phyloP scores from a whole-genome alignment of 1,284 basidiomycete species.

The Ganoderma boninense region DNA sequence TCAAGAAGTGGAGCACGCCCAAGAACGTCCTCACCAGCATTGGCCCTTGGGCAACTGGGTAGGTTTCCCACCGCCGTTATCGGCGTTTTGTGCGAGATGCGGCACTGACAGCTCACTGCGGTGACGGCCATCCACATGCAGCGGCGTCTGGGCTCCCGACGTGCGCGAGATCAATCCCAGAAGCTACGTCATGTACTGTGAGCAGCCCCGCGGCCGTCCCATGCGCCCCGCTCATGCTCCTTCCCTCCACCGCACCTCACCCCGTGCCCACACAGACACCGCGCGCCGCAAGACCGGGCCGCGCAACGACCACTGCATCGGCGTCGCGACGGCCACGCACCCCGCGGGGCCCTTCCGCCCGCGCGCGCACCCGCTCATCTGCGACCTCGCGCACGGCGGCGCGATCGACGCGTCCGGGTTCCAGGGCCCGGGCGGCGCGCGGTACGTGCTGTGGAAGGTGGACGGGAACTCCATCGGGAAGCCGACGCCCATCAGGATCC shows the following conservation, averaged over 20 bases:
- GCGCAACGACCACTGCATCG: slow-evolving; percentile 25
- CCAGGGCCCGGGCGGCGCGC: slow-evolving; percentile 28
- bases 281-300: slow-evolving; percentile 17
- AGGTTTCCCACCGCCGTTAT: neutral
- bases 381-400: slow-evolving; percentile 33
- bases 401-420: slow-evolving; percentile 37
- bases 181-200: slow-evolving; percentile 20
- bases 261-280: slow-evolving; percentile 22
- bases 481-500: slow-evolving; percentile 11
- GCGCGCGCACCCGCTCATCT: slow-evolving; percentile 26
- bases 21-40: neutral
- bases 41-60: neutral
- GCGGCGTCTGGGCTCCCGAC: slow-evolving; percentile 13
- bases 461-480: slow-evolving; percentile 34
- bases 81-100: neutral
- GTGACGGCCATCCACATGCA: neutral
- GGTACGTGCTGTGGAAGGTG: slow-evolving; percentile 36
- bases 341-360: slow-evolving; percentile 35
- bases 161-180: slow-evolving; percentile 13
- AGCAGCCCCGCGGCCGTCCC: neutral
- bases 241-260: neutral
- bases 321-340: slow-evolving; percentile 30
- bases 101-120: neutral
- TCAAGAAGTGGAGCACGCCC: slow-evolving; percentile 8
- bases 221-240: no score